phyloP scores from a whole-genome alignment of 78 protist genomes.

The Mastigamoeba balamuthi region DNA sequence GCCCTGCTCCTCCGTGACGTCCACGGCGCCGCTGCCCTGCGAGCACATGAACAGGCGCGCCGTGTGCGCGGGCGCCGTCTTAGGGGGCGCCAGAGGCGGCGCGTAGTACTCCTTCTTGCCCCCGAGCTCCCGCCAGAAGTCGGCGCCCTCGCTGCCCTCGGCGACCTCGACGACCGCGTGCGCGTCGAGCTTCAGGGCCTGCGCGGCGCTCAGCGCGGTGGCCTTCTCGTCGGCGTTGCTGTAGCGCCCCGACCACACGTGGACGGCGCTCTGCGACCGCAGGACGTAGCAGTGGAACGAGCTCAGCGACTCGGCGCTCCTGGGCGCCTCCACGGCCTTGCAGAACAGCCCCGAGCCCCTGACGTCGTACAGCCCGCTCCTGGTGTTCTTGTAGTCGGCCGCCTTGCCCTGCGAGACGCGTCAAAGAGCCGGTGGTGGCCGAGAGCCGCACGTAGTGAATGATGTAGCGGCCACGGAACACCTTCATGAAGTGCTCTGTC shows the following conservation, averaged over 20 bases:
- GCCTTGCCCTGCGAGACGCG: no score
- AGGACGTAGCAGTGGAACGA: constrained; percentile 11
- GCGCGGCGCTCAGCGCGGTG: not conserved
- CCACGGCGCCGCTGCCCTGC: not conserved
- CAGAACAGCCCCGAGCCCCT: no score
- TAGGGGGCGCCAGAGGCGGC: not conserved
- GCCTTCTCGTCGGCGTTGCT: not conserved
- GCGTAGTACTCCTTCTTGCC: not conserved
- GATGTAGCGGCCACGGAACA: constrained; percentile 33
- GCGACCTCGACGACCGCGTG: not conserved
- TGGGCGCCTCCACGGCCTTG: no score
- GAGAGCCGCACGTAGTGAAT: constrained; percentile 19
- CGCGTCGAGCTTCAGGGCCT: not conserved
- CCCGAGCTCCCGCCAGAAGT: constrained; percentile 2
- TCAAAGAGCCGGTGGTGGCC: no score
- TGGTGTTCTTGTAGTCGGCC: no score
- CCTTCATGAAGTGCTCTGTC: constrained; percentile 40
- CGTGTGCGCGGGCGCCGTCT: not conserved
- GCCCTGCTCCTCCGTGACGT: constrained; percentile 12
- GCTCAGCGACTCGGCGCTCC: constrained; percentile 1
- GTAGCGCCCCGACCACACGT: constrained; percentile 22
- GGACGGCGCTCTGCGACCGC: not conserved
- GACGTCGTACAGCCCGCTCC: no score
- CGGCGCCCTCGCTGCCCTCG: constrained; percentile 3
- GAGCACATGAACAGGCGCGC: not conserved